phyloP scores from a whole-genome alignment of 495 filamentous ascomycete genomes.

The Sporormia fimetaria region DNA sequence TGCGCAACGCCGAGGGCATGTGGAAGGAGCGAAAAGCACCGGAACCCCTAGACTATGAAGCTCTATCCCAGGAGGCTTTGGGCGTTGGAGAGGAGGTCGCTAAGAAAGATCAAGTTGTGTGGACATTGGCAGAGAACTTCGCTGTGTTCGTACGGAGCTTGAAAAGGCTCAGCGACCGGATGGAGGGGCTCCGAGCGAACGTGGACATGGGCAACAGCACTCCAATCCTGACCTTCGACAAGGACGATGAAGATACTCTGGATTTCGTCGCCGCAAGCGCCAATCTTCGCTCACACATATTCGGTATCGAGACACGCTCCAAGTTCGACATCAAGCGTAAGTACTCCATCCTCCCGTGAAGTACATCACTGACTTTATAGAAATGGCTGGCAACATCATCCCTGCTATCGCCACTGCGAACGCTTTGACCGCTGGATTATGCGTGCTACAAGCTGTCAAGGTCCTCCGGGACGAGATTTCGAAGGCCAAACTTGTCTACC shows the following conservation, averaged over 20 bases:
- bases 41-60: constrained; percentile 55
- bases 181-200: constrained; percentile 47
- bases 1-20: constrained; percentile 89
- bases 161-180: constrained; percentile 59
- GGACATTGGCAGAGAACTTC: constrained; percentile 72
- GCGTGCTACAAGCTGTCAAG: constrained; percentile 88
- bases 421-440: constrained; percentile 86
- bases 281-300: constrained; percentile 74
- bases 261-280: constrained; percentile 89
- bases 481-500: constrained; percentile 54
- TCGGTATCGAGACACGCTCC: constrained; percentile 75
- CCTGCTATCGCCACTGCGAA: constrained; percentile 98
- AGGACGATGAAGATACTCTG: constrained; percentile 89
- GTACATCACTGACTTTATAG: too few relatives aligned
- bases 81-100: constrained; percentile 45
- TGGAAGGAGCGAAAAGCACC: constrained; percentile 79
- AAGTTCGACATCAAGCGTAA: constrained; percentile 90
- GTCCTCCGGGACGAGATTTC: constrained; percentile 64
- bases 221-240: constrained; percentile 78
- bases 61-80: constrained; percentile 39
- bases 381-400: constrained; percentile 99
- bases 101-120: constrained; percentile 60
- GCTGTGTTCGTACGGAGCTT: constrained; percentile 78
- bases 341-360: too few relatives aligned
- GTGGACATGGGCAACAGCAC: constrained; percentile 38